These are phyloP conservation scores for Pisolithus orientalis DNA, from an alignment of 768 basidiomycete genomes.

Conservation along the genomic window DNA sequence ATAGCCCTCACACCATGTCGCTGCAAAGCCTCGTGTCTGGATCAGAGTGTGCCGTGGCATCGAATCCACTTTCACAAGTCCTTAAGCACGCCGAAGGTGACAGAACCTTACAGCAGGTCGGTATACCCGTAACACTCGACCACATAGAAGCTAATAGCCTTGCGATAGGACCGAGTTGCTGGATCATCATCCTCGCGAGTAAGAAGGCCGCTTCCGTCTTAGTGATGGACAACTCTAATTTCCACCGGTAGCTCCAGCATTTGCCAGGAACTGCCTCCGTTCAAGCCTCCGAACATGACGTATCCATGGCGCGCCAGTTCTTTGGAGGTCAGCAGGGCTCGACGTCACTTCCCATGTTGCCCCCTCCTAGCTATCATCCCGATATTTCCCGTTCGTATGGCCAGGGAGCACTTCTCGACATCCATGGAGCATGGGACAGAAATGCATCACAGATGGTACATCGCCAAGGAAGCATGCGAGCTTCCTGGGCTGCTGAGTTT, in stretches of 20 bases:
- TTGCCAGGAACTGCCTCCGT: slow-evolving; percentile 53
- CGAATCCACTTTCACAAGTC: slow-evolving; percentile 85
- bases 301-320: slow-evolving; percentile 73
- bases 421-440: slow-evolving; percentile 48
- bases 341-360: slow-evolving; percentile 29
- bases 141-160: neutral
- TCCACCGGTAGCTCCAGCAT: slow-evolving; percentile 55
- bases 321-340: slow-evolving; percentile 46
- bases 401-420: slow-evolving; percentile 27
- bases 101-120: slow-evolving; percentile 79
- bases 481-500: slow-evolving; percentile 59
- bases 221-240: neutral
- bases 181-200: slow-evolving; percentile 72
- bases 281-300: slow-evolving; percentile 56
- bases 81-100: slow-evolving; percentile 88
- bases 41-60: slow-evolving; percentile 77
- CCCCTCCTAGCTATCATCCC: slow-evolving; percentile 24
- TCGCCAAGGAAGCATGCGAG: slow-evolving; percentile 27
- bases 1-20: slow-evolving; percentile 42
- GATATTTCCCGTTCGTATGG: slow-evolving; percentile 24
- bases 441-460: slow-evolving; percentile 40
- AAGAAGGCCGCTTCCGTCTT: slow-evolving; percentile 12
- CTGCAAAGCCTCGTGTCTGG: slow-evolving; percentile 80
- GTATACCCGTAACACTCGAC: slow-evolving; percentile 10
- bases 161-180: slow-evolving; percentile 59